A percentile compares a stretch with the other conserved stretches of the same genome.
Conservation (phyloP, 805 yeast genomes). For the Starmerella tilneyi region DNA sequence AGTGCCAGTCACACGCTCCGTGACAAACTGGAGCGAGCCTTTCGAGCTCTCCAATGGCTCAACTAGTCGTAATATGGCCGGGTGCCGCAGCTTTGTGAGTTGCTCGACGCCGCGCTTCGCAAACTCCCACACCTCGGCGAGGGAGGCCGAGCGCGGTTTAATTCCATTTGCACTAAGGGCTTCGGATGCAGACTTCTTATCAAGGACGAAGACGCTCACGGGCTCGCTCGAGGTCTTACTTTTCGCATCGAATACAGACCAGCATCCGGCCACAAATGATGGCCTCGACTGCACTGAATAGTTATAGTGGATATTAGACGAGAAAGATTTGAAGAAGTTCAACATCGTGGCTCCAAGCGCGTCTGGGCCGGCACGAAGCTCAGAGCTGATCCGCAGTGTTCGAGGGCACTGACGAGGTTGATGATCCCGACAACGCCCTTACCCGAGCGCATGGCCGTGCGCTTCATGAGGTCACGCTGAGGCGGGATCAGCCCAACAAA, state of each 20-base stretch:
- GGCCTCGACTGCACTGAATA: slow-evolving; percentile 65
- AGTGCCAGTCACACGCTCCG: slow-evolving; percentile 62
- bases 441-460: no score
- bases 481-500: no score
- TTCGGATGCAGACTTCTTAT: slow-evolving; percentile 62
- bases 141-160: slow-evolving; percentile 37
- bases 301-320: slow-evolving; percentile 31
- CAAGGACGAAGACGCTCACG: slow-evolving; percentile 80
- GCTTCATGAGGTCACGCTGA: no score
- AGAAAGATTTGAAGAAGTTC: slow-evolving; percentile 25
- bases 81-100: slow-evolving; percentile 77
- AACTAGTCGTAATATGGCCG: slow-evolving; percentile 67
- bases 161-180: slow-evolving; percentile 43
- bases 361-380: no score
- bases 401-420: no score
- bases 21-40: slow-evolving; percentile 65
- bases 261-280: slow-evolving; percentile 62
- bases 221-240: slow-evolving; percentile 37
- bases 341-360: slow-evolving; percentile 19
- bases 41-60: slow-evolving; percentile 88
- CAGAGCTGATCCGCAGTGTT: no score
- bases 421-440: no score
- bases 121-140: slow-evolving; percentile 56
- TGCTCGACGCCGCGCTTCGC: slow-evolving; percentile 59
- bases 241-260: slow-evolving; percentile 81